Percentiles rank a stretch among this genome's conserved stretches.
These are phyloP conservation scores for Euphrasia arctica DNA, from an alignment of 305 asterid species.

Conservation along the genomic window DNA sequence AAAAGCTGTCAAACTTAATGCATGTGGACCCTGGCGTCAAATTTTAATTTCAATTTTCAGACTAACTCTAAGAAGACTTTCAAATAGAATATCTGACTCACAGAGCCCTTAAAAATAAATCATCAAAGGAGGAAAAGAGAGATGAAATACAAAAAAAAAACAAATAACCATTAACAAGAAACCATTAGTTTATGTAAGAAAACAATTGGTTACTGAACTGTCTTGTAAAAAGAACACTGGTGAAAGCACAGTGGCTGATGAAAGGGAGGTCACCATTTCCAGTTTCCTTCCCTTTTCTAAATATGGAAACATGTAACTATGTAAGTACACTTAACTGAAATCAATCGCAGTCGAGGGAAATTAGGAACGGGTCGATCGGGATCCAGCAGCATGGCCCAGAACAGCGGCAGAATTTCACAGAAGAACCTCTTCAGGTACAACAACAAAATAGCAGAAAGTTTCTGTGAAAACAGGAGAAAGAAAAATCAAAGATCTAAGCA, in stretches of 20 bases:
- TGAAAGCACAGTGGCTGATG: slow-evolving; percentile 10
- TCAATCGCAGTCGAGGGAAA: slow-evolving; percentile 50
- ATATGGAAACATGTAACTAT: slow-evolving; percentile 17
- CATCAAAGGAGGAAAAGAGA: background rate
- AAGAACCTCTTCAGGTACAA: slow-evolving; percentile 57
- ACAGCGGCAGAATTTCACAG: slow-evolving; percentile 25
- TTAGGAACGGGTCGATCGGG: slow-evolving; percentile 64
- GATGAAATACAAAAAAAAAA: background rate
- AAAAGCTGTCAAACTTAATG: too few species aligned
- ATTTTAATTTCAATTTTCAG: too few species aligned
- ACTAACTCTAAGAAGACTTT: too few species aligned
- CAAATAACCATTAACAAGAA: background rate
- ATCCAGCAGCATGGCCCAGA: slow-evolving; percentile 37
- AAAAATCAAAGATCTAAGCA: slow-evolving; percentile 19
- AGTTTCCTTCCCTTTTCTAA: background rate
- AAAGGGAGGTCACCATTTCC: slow-evolving; percentile 18
- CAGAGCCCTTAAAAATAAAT: slow-evolving; percentile 4
- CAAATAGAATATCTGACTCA: background rate
- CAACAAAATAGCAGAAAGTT: slow-evolving; percentile 48
- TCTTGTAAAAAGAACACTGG: slow-evolving; percentile 3
- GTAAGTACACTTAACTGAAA: slow-evolving; percentile 63
- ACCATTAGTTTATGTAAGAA: background rate
- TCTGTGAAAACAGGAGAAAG: slow-evolving; percentile 41
- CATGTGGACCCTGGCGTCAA: too few species aligned
- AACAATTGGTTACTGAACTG: slow-evolving; percentile 7